These are phyloP conservation scores for Plasmodium berghei DNA, from an alignment of 169 alveolate genomes.

Conservation along the genomic window DNA sequence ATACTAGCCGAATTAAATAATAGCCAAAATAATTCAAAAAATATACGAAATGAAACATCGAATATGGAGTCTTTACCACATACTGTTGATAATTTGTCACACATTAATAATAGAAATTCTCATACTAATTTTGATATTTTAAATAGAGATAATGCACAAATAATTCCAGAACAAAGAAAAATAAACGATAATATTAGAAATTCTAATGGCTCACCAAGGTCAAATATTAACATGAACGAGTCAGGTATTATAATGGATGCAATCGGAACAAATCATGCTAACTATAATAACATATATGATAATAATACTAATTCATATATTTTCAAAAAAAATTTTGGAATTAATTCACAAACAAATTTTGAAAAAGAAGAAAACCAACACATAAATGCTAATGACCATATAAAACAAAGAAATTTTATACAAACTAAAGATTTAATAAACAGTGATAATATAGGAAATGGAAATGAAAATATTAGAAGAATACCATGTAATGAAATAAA, in stretches of 20 bases:
- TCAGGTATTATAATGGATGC: neutral
- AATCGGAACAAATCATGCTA: neutral
- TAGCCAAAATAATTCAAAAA: neutral
- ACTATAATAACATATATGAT: conserved; percentile 29
- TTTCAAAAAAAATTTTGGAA: conserved; percentile 23
- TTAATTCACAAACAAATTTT: conserved; percentile 5
- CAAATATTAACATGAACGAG: neutral
- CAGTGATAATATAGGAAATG: too few species aligned
- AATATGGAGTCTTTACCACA: neutral
- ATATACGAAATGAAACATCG: neutral
- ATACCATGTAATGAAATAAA: too few species aligned
- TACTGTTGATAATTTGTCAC: neutral
- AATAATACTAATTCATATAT: conserved; percentile 18
- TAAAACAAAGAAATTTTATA: conserved; percentile 13
- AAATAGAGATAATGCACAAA: conserved; percentile 1
- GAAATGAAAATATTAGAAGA: too few species aligned
- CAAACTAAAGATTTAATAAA: neutral
- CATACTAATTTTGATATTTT: neutral
- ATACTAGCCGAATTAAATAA: conserved; percentile 19
- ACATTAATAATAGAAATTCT: neutral
- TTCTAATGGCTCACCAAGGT: too few species aligned
- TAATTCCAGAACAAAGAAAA: neutral
- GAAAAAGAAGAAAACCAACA: conserved; percentile 35
- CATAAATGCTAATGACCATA: neutral
- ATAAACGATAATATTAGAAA: neutral